phyloP scores from a whole-genome alignment of 2,329 filamentous ascomycete genomes.

The Huntiella bhutanensis region DNA sequence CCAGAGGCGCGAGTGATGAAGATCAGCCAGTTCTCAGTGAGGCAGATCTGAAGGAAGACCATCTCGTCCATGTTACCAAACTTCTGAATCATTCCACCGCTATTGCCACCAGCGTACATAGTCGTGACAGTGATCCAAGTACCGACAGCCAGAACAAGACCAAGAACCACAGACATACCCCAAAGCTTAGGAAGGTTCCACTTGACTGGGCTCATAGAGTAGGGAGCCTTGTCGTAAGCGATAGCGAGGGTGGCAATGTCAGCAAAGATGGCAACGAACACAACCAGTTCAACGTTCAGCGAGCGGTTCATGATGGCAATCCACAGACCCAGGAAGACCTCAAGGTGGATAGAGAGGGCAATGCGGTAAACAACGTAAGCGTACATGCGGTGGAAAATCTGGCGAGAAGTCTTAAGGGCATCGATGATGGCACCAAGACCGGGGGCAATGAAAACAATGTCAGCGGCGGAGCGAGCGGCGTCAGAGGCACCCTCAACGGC shows the following conservation, averaged over 20 bases:
- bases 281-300: conserved; percentile 70
- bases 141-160: conserved; percentile 60
- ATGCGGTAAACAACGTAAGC: conserved; percentile 77
- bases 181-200: conserved; percentile 85
- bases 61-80: conserved; percentile 66
- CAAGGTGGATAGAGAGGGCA: conserved; percentile 73
- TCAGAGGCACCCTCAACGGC: conserved; percentile 84
- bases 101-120: conserved; percentile 45
- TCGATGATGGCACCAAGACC: conserved; percentile 86
- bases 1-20: no score
- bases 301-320: conserved; percentile 72
- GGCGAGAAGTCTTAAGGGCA: conserved; percentile 77
- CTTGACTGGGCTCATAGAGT: conserved; percentile 71
- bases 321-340: conserved; percentile 83
- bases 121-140: conserved; percentile 83
- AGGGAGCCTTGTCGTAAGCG: conserved; percentile 83
- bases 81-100: conserved; percentile 79
- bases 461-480: conserved; percentile 74
- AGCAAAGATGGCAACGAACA: conserved; percentile 89
- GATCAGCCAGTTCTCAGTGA: conserved; percentile 75
- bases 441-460: conserved; percentile 84
- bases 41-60: conserved; percentile 73
- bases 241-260: conserved; percentile 85
- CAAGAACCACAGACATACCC: conserved; percentile 77
- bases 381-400: conserved; percentile 45